Percentiles rank a stretch among this genome's conserved stretches.
Evolutionary conservation across 2,329 filamentous ascomycete species (phyloP).

Genomic region (Zopfia rhizophila): DNA sequence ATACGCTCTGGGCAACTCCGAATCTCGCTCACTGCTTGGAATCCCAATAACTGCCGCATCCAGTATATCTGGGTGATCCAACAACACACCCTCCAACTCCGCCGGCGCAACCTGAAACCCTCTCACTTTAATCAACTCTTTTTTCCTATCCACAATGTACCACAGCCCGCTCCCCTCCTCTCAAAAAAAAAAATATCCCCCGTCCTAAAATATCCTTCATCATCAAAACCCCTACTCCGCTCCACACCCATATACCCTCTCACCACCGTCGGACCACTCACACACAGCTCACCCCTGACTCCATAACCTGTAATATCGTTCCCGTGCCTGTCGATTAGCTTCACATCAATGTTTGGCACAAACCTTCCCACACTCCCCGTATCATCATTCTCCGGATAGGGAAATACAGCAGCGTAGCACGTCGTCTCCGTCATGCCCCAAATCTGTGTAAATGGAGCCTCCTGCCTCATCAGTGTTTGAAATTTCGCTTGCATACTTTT

Average conservation of each 20-base stretch:
- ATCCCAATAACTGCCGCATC: constrained; percentile 55
- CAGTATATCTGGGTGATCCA: constrained; percentile 47
- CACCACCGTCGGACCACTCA: constrained; percentile 25
- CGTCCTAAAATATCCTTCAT: constrained; percentile 31
- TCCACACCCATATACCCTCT: constrained; percentile 19
- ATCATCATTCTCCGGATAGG: constrained; percentile 48
- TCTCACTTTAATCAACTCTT: constrained; percentile 56
- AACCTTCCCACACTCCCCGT: constrained; percentile 53
- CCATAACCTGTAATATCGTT: constrained; percentile 18
- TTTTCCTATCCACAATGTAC: constrained; percentile 45
- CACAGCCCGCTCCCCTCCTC: constrained; percentile 14
- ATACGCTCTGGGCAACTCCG: constrained; percentile 49
- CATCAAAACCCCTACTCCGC: constrained; percentile 17
- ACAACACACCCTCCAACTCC: constrained; percentile 54
- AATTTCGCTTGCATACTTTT: constrained; percentile 58
- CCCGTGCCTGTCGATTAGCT: constrained; percentile 26
- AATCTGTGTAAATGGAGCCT: constrained; percentile 57
- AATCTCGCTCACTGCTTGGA: constrained; percentile 29
- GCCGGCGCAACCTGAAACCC: constrained; percentile 58
- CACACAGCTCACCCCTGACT: constrained; percentile 24
- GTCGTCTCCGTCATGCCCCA: constrained; percentile 58
- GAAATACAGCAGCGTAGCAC: constrained; percentile 49
- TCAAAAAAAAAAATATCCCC: constrained; percentile 53
- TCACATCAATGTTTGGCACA: constrained; percentile 25
- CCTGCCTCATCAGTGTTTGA: constrained; percentile 51